These are phyloP conservation scores for Kodamaea jinghongensis DNA, from an alignment of 805 yeast species.

Conservation along the genomic window DNA sequence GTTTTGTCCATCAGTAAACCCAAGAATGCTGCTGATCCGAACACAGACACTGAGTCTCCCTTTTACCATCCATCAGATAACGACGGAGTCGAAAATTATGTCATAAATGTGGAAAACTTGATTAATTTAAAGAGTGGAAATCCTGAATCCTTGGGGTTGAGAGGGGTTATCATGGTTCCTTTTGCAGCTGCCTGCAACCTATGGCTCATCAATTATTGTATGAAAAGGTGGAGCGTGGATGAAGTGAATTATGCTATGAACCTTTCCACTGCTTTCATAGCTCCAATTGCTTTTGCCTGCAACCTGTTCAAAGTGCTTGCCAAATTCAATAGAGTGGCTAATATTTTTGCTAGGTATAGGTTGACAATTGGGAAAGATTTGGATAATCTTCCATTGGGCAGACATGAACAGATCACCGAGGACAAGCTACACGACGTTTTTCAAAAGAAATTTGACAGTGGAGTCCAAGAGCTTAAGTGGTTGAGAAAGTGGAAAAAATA, in stretches of 20 bases:
- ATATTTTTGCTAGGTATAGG: conserved; percentile 33
- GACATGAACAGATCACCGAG: conserved; percentile 25
- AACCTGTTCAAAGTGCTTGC: conserved; percentile 16
- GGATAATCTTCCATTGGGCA: conserved; percentile 36
- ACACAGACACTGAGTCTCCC: conserved; percentile 11
- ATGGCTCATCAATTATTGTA: conserved; percentile 33
- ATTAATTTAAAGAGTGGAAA: conserved; percentile 9
- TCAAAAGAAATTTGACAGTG: conserved; percentile 3
- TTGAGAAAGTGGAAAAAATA: conserved; percentile 8
- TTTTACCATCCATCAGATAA: conserved; percentile 24
- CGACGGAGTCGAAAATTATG: conserved; percentile 16
- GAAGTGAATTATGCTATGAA: conserved; percentile 31
- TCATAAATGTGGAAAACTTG: conserved; percentile 9
- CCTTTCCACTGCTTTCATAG: conserved; percentile 33
- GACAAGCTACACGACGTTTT: conserved; percentile 7
- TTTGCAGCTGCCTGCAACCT: conserved; percentile 41
- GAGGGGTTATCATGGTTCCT: conserved; percentile 43
- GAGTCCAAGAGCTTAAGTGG: conserved; percentile 3
- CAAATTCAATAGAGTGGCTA: not conserved
- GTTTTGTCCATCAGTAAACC: conserved; percentile 24
- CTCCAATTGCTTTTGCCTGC: conserved; percentile 26
- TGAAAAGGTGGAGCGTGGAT: conserved; percentile 31
- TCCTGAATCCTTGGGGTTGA: conserved; percentile 10
- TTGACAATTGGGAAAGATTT: conserved; percentile 41
- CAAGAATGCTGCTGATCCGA: conserved; percentile 21